Evolutionary conservation across 1,139 yeast genomes (phyloP), one percentile per base, ranked within the genome.

Genomic region (Ogataea hybrid): DNA sequence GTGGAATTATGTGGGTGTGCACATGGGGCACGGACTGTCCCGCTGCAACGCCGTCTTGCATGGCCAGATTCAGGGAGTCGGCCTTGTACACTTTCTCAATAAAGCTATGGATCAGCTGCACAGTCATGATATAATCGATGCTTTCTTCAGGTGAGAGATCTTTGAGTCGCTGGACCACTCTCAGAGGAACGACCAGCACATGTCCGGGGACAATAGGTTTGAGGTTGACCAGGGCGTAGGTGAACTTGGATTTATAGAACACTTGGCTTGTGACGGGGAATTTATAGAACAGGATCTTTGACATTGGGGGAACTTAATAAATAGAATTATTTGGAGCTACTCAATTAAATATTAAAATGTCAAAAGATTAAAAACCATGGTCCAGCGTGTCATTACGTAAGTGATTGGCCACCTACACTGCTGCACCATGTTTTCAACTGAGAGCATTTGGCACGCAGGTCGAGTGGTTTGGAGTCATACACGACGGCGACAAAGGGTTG

Each of bases 1-100:
- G 70, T 4, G 98, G 98, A 25, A 92, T 88, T 14, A 92, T 66
- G 61, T 92, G 98, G 25, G 96, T 84, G 61, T 92, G 98, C 21
- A 92, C 72, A 63, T 92, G 98, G 2, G 96, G 95, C 1, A 92
- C 82, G 14, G 92, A 79, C 60, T 92, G 98, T 4, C 98, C 98
- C 2, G 97, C 92, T 42, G 87, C 88, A 0, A 92, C 87, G 0
- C 98, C 98, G 61, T 92, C 98, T 61, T 92, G 98, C 44, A 92
- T 87, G 12, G 97, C 89, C 23, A 92, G 75, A 58, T 92, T 92
- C 47, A 88, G 62, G 1, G 95, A 70, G 53, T 89, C 95, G 1
- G 96, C 95, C 34, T 79, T 71, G 61, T 83, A 89, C 12, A 72
- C 67, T 45, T 70, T 59, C 50, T 73, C 79, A 22, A 92, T 80